Base-by-base conservation (phyloP, 2,329 filamentous ascomycete species). In the Aspergillus alliaceus region DNA sequence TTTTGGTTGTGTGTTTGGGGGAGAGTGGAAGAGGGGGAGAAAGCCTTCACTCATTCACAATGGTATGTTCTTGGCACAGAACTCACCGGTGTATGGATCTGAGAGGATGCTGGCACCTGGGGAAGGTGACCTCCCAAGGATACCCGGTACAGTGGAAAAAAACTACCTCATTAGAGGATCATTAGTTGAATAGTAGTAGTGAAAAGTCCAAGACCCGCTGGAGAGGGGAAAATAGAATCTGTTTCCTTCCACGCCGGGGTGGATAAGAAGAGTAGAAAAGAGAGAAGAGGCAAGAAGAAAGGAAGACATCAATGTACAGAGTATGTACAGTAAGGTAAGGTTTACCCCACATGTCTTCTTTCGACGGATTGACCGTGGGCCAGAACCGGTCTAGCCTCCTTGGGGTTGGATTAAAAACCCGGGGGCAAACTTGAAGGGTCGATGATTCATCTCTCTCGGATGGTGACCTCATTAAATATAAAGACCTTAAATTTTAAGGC, bases 321-420 rank as follows among this genome's bases (percentile, higher is more conserved):
- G 39, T 57, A 53, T 24, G 39, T 31, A 24, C 15, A 31, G 27
- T 31, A 29, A 24, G 9, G 25, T 32, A 34, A 48, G 27, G 34
- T 39, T 44, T 57, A 56, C 58, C 56, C 57, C 64, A 61, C 60
- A 29, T 29, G 27, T 5, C 5, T 5, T 29, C 27, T 29, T 9
- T 5, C 27, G 27, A n/a, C n/a, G n/a, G 51, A 54, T 44, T 66
- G 58, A 67, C 64, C 64, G 64, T 60, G 59, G 58, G 58, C 63
- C 58, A 61, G 49, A 60, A 60, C 31, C 25, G 58, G 60, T 56
- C 60, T 64, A 62, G 54, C 51, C 55, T 32, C 34, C 48, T 29
- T 31, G 44, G 44, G 40, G 42, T 47, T 48, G 44, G 44, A 32
- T 32, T 22, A 12, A 9, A 9, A 29, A 5, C 9, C 27, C 27